Evolutionary conservation across 345 rosid genomes (phyloP), one percentile per base, ranked within the genome.

Genomic region (Brassica napus): DNA sequence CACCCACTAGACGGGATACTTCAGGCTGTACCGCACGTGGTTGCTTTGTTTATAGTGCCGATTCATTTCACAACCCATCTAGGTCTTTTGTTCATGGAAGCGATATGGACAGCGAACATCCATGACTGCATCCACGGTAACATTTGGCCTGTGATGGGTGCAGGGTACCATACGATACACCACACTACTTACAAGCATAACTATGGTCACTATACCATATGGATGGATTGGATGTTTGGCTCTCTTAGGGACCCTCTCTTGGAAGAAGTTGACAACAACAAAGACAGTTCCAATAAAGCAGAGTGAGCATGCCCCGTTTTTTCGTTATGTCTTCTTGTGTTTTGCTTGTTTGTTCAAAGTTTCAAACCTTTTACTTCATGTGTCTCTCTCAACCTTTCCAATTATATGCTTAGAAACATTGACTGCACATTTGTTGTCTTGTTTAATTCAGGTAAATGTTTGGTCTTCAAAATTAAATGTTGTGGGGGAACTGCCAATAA

Each of bases 171-270:
- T 83, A 95, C 99, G 7, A 89, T 95, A 82, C 99, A 95, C 76
- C 99, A 95, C 80, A 93, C 94, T 4, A 92, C 97, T 2, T 92
- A 94, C 81, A 91, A 92, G 15, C 98, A 94, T 65, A 94, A 94
- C 77, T 95, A 95, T 75, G 99, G 99, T 9, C 99, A 95, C 60
- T 94, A 90, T 52, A 93, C 99, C 8, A 86, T 94, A 64, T 91
- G 95, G 97, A 93, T 95, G 99, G 99, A 95, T 81, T 93, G 98
- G 98, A 86, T 95, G 97, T 88, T 87, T 3, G 98, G 96, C 44
- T 91, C 99, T 32, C 96, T 95, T 57, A 86, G 78, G 1, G 91
- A 91, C 32, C 99, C 98, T 23, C 77, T 78, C 73, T 49, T 65
- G n/a, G 93, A 88, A 8, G 91, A 86, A 74, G 86, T 71, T 55